Conservation (phyloP, 306 rosid species). For the Vigna radiata region DNA sequence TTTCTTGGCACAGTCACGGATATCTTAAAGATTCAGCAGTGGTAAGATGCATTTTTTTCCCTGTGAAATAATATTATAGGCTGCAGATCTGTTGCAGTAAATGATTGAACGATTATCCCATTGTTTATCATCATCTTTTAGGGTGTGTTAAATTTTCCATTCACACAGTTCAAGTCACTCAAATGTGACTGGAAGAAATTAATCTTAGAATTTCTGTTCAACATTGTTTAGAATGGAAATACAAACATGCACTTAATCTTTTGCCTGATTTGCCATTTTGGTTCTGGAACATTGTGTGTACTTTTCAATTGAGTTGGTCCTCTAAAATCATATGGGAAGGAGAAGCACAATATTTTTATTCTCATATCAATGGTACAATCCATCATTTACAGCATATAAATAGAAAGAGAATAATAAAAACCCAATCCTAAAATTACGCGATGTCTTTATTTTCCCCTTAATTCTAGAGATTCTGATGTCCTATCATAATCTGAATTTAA, state of each 20-base stretch:
- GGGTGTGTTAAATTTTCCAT: not conserved
- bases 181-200: too few species aligned
- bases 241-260: too few species aligned
- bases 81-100: slow-evolving; percentile 20
- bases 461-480: too few species aligned
- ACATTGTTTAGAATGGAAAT: too few species aligned
- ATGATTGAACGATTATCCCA: slow-evolving; percentile 11
- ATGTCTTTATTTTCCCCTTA: too few species aligned
- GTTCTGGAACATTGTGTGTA: not conserved
- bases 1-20: slow-evolving; percentile 81
- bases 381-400: too few species aligned
- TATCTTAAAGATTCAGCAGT: slow-evolving; percentile 70
- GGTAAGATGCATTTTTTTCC: slow-evolving; percentile 59
- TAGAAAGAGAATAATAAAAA: too few species aligned
- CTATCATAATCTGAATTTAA: too few species aligned
- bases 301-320: slow-evolving; percentile 5
- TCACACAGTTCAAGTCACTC: too few species aligned
- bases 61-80: slow-evolving; percentile 21
- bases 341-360: not conserved
- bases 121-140: slow-evolving; percentile 1
- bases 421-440: too few species aligned
- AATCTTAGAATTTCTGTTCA: too few species aligned
- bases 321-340: not conserved
- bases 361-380: not conserved
- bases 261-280: slow-evolving; percentile 3